phyloP scores from a whole-genome alignment of 73 alveolate species.

The Uronychia binucleata region DNA sequence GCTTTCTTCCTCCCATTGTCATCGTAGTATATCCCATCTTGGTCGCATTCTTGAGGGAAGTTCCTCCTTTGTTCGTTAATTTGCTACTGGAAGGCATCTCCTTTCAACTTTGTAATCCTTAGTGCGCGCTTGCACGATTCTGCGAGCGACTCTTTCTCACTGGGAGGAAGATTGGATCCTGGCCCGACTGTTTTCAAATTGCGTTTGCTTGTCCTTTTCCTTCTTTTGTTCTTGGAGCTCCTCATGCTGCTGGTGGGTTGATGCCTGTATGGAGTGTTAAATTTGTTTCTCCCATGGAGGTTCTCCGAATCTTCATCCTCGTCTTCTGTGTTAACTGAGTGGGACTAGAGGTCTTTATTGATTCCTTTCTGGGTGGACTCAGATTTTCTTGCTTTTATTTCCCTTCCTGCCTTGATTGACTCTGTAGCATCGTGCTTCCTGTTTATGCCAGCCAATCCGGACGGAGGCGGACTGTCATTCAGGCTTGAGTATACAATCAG shows the following conservation, averaged over 20 bases:
- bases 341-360: neutral
- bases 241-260: neutral
- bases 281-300: neutral
- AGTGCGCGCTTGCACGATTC: neutral
- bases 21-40: neutral
- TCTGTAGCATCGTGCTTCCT: too few species aligned
- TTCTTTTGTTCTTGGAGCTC: neutral
- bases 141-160: neutral
- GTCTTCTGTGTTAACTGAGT: neutral
- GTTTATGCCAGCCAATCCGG: too few species aligned
- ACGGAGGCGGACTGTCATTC: neutral
- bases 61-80: neutral
- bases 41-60: neutral
- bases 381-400: neutral
- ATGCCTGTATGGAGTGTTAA: neutral
- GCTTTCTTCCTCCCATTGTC: neutral
- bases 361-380: too few species aligned
- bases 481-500: neutral
- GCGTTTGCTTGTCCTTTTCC: neutral
- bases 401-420: too few species aligned
- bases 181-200: neutral
- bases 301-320: neutral
- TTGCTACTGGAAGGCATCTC: neutral
- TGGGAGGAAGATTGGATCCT: neutral
- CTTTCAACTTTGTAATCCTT: neutral